phyloP scores from a whole-genome alignment of 2,329 filamentous ascomycete genomes.

The Fulvia fulva region DNA sequence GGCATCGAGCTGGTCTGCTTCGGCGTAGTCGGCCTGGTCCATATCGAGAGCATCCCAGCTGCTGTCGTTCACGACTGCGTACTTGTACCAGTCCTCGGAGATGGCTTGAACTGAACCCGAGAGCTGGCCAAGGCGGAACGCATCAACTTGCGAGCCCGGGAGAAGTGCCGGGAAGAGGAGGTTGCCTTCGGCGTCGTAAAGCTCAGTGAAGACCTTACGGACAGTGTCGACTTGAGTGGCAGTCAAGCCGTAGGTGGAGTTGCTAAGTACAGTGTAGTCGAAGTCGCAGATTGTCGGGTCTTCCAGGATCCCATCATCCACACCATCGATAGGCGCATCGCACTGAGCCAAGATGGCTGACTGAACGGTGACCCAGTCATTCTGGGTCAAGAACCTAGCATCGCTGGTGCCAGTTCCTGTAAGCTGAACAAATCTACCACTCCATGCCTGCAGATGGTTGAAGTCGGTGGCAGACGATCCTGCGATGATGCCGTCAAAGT shows the following conservation, averaged over 20 bases:
- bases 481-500: constrained; percentile 48
- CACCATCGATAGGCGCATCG: constrained; percentile 47
- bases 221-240: constrained; percentile 43
- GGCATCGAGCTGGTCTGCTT: constrained; percentile 36
- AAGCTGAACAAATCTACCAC: constrained; percentile 40
- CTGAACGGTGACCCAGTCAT: constrained; percentile 43
- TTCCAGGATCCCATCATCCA: constrained; percentile 47
- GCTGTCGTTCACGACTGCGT: constrained; percentile 46
- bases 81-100: constrained; percentile 48
- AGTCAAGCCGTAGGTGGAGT: constrained; percentile 41
- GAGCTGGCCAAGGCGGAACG: constrained; percentile 37
- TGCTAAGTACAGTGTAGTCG: constrained; percentile 35
- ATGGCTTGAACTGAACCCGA: constrained; percentile 42
- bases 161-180: constrained; percentile 51
- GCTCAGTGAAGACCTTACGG: constrained; percentile 40
- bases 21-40: constrained; percentile 39
- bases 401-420: constrained; percentile 38
- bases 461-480: constrained; percentile 44
- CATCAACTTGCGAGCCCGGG: constrained; percentile 44
- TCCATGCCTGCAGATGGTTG: constrained; percentile 44
- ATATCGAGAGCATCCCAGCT: constrained; percentile 41
- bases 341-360: constrained; percentile 47
- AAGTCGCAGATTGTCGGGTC: constrained; percentile 45
- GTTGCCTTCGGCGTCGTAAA: constrained; percentile 41
- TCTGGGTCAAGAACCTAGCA: constrained; percentile 39